Base-by-base conservation (phyloP, 73 alveolate genomes). In the Paramecium caudatum region DNA sequence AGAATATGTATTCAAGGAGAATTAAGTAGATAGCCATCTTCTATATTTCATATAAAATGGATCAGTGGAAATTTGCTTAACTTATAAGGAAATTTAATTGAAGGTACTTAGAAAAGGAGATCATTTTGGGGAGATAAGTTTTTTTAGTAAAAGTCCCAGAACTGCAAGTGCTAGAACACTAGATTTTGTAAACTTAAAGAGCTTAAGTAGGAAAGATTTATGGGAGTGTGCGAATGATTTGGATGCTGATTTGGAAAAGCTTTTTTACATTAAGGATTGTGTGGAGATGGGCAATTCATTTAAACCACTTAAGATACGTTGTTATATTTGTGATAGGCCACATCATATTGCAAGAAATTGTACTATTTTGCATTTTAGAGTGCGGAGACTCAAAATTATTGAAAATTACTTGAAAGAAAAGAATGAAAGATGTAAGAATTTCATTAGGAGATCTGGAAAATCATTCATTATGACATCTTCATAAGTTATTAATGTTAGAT, bases 121-220 rank as follows among this genome's bases (percentile, higher is more conserved):
- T 19, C 68, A 91, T 86, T 85, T 93, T 70, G 97, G 97, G 27
- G 97, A 93, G 74, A 93, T 93, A 21, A 93, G 95, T 13, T 93
- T 91, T 46, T 69, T 91, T 48, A 33, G 92, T 6, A 86, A 86
- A 27, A 9, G 16, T 27, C 90, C 92, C 0, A 90, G 97, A 5
- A 43, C 91, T 19, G 93, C 94, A 16, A 74, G 91, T 30, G 95
- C 91, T 7, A 93, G 47, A 62, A 39, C 94, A 46, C 50, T 61
- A 17, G 95, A 91, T 33, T 93, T 93, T 55, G 88, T 74, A 21
- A 74, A 74, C 43, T 17, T 74, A 27, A 43, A 21, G 46, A 27
- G 47, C 32, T 21, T 74, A 45, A 19, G 13, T 41, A 74, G 88
- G 15, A 21, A 39, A 21, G 88, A 74, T 41, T 36, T 74, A 7